Base-by-base conservation (phyloP, 2,329 filamentous ascomycete species). In the Fusarium devonianum region DNA sequence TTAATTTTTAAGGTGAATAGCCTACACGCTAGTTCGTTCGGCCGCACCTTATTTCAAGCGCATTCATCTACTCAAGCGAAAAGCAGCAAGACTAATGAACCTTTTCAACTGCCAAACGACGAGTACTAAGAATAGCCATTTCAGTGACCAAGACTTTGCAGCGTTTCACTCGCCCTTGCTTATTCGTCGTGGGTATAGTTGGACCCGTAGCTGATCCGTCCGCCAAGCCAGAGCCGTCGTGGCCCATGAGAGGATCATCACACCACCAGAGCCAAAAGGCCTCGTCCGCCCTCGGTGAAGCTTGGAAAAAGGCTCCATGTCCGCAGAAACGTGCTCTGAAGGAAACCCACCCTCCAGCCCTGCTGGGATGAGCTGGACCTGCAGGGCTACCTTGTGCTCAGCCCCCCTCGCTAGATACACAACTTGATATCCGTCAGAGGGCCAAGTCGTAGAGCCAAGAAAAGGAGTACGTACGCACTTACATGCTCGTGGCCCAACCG, bases 391-490 rank as follows among this genome's bases (percentile, higher is more conserved):
- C 25, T n/a, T 30, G 18, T 45, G 42, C 42, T 38, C 35, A 37
- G 42, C 42, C 33, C 13, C 42, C 14, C 14, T 44, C 33, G 33
- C 18, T 32, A 29, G 18, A 35, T 4, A 7, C 22, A 22, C 37
- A 36, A 28, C 16, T 14, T 28, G 23, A 23, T 19, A 28, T 3
- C 12, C 30, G 22, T 9, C n/a, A 12, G 5, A 8, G 37, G n/a
- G 41, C 41, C 41, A 45, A 45, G 41, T 43, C 30, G 7, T n/a
- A 26, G n/a, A 43, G 40, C 40, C 30, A 44, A 44, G 40, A 16
- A 38, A 38, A 32, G 25, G 42, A 17, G 33, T 45, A 45, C 42
- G 42, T 38, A 45, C 38, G 42, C 42, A 17, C 34, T 29, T 12
- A 29, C 23, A 25, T 37, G 13, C 34, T 14, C 13, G 13, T n/a